These are phyloP conservation scores for Graphilbum fragrans DNA, from an alignment of 2,329 filamentous ascomycete species.

Conservation along the genomic window DNA sequence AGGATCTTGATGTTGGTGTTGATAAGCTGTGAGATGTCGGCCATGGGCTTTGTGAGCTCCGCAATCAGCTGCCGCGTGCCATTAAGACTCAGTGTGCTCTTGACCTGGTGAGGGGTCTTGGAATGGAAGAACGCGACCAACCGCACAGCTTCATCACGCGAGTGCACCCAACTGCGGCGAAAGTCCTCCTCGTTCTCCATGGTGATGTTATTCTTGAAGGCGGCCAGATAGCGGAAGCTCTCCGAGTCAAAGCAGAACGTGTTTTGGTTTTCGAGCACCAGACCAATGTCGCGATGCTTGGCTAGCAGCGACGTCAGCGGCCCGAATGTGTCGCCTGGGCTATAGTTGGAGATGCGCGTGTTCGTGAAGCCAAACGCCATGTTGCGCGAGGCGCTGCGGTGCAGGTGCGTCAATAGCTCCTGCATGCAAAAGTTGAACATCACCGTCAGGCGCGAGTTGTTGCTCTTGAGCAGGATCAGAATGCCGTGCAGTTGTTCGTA, in stretches of 20 bases:
- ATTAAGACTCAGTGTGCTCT: constrained; percentile 25
- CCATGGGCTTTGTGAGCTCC: constrained; percentile 24
- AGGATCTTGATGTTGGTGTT: constrained; percentile 17
- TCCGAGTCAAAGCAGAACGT: constrained; percentile 31
- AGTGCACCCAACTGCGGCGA: constrained; percentile 23
- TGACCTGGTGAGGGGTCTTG: constrained; percentile 19
- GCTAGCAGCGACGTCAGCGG: constrained; percentile 19
- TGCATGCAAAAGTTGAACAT: constrained; percentile 27
- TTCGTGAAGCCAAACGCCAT: constrained; percentile 32
- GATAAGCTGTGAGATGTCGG: constrained; percentile 21
- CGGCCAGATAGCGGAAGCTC: constrained; percentile 28
- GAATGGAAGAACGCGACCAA: constrained; percentile 18
- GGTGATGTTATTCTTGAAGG: constrained; percentile 17
- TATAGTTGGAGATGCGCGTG: constrained; percentile 26
- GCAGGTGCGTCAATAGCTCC: constrained; percentile 25
- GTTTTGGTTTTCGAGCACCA: constrained; percentile 17
- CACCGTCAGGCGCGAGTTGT: constrained; percentile 21
- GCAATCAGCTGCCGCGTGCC: constrained; percentile 21
- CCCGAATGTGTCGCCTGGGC: constrained; percentile 24
- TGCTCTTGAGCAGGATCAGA: constrained; percentile 28
- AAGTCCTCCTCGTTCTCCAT: constrained; percentile 21
- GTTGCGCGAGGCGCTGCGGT: constrained; percentile 23
- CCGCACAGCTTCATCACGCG: constrained; percentile 16
- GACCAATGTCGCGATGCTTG: constrained; percentile 17
- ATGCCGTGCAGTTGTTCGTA: constrained; percentile 26